These are phyloP conservation scores for Rhododendron mucronatum DNA, from an alignment of 148 eudicot genomes.

Conservation along the genomic window DNA sequence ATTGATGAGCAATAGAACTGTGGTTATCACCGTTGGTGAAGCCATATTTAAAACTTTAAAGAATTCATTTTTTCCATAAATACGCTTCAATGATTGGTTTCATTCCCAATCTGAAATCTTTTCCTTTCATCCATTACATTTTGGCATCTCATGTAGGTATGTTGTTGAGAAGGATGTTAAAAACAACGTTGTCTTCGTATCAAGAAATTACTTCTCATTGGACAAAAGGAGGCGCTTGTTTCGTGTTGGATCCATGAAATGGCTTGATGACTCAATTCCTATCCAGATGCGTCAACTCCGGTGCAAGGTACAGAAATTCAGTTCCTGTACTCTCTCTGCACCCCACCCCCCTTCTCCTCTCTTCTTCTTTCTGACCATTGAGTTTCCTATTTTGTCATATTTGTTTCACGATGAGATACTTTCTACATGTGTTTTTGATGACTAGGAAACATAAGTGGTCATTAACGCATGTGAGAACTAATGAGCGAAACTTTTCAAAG, in stretches of 20 bases:
- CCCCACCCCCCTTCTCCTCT: background rate
- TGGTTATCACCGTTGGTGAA: background rate
- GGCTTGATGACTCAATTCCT: conserved; percentile 59
- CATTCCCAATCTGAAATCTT: background rate
- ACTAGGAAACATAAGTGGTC: background rate
- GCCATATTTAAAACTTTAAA: background rate
- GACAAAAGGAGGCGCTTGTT: conserved; percentile 90
- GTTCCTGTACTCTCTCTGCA: background rate
- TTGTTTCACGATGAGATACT: background rate
- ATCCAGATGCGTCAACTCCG: conserved; percentile 38
- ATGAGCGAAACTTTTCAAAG: background rate
- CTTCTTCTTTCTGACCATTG: background rate
- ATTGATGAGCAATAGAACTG: background rate
- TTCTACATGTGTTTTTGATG: background rate
- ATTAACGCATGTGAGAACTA: background rate
- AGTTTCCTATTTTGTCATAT: background rate
- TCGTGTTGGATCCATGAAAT: conserved; percentile 87
- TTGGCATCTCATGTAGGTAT: conserved; percentile 49
- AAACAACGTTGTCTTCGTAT: conserved; percentile 88
- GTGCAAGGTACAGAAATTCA: conserved; percentile 62
- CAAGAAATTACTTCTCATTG: conserved; percentile 78
- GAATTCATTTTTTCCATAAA: background rate
- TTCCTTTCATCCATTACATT: background rate
- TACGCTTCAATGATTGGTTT: background rate
- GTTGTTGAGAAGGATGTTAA: conserved; percentile 90